A percentile compares a stretch with the other conserved stretches of the same genome.
These are phyloP conservation scores for Discostella stelligera DNA, from an alignment of 352 stramenopile species.

Conservation along the genomic window DNA sequence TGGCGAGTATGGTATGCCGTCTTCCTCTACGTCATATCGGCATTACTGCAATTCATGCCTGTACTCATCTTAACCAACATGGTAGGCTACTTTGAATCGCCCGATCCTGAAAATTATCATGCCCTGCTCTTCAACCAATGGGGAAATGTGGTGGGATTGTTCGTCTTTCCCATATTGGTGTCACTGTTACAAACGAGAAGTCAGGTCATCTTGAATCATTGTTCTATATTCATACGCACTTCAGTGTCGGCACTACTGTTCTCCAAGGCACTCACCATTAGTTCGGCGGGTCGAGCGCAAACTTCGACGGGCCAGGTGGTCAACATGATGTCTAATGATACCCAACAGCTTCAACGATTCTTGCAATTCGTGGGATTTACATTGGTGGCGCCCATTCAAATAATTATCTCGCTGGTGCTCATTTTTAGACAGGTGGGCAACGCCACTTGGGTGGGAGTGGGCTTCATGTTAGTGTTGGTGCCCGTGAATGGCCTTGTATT, in stretches of 20 bases:
- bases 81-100: conserved; percentile 75
- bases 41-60: conserved; percentile 74
- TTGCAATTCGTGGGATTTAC: conserved; percentile 87
- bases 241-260: conserved; percentile 70
- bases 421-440: conserved; percentile 81
- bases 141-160: conserved; percentile 69
- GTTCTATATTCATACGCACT: conserved; percentile 78
- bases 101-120: conserved; percentile 12
- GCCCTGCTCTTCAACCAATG: conserved; percentile 57
- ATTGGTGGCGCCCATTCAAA: conserved; percentile 86
- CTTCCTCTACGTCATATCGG: conserved; percentile 65
- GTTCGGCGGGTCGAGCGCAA: conserved; percentile 59
- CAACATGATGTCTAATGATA: conserved; percentile 84
- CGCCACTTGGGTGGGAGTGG: conserved; percentile 79
- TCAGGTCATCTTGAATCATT: conserved; percentile 79
- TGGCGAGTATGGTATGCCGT: conserved; percentile 57
- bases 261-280: conserved; percentile 73
- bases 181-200: conserved; percentile 67
- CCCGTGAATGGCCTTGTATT: conserved; percentile 79
- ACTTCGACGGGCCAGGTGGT: conserved; percentile 80
- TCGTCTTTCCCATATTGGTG: conserved; percentile 66
- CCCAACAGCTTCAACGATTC: conserved; percentile 75
- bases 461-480: conserved; percentile 74
- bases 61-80: conserved; percentile 81
- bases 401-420: conserved; percentile 77